Evolutionary conservation across 441 rosid species (phyloP), one percentile per base, ranked within the genome.

Genomic region (Croton setiger): DNA sequence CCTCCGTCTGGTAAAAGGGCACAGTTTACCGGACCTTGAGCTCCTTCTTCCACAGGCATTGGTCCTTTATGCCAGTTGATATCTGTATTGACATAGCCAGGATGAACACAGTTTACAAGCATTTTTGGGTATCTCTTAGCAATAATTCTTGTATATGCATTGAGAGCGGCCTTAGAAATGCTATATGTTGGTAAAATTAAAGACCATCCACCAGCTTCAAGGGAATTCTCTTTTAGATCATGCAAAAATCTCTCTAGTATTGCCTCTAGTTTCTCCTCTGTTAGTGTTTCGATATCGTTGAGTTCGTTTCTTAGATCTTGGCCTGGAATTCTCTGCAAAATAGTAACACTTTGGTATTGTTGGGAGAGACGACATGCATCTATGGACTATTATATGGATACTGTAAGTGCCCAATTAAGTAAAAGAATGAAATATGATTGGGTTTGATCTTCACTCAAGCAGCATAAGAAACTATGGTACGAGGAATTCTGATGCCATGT

Each of bases 81-180:
- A 63, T 84, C 82, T 0, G 80, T 81, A 39, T 76, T 23, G 23
- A 80, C 78, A 35, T 64, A 80, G 33, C 84, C 85, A 2, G 88
- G 84, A 72, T 81, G 88, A 35, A 78, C 82, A 44, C 80, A 78
- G 36, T 84, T 81, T 66, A 87, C 76, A 53, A 68, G 69, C 87
- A 85, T 87, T 0, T 51, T 20, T 0, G 82, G 84, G 20, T 81
- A 63, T 70, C 56, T 82, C 72, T 70, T 85, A 11, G 88, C 87
- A 5, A 87, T 75, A 63, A 85, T 39, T 75, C 87, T 80, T 0
- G 92, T 82, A 69, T 82, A 85, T 11, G 92, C 86, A 76, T 87
- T 80, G 47, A 87, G 77, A 45, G 67, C 69, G 35, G 76, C 84
- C 84, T 80, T 85, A 5, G 91, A 81, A 53, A 83, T 74, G 81